Percentiles rank a stretch among this genome's conserved stretches.
Conservation (phyloP, 495 filamentous ascomycete species). For the Xylaria nigripes region DNA sequence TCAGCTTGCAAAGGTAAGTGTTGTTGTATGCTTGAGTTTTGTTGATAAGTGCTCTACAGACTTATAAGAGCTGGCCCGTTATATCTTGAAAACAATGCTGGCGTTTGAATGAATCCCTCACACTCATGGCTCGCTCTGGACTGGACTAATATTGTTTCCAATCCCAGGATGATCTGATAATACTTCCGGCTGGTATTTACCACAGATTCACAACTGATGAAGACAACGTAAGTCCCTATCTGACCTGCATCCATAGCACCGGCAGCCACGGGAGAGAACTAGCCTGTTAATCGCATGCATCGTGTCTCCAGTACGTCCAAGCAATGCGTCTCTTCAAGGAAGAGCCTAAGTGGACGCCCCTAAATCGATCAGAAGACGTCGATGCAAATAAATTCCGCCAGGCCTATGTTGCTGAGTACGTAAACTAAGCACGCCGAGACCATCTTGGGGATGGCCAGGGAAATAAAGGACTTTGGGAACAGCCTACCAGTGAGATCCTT, state of each 20-base stretch:
- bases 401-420: constrained; percentile 53
- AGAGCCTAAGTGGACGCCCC: constrained; percentile 95
- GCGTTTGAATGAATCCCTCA: not conserved
- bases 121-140: not conserved
- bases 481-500: not conserved
- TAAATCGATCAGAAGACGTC: constrained; percentile 73
- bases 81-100: not conserved
- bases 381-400: constrained; percentile 70
- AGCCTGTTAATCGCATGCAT: constrained; percentile 3
- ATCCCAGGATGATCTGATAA: constrained; percentile 54
- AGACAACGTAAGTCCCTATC: constrained; percentile 61
- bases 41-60: no score
- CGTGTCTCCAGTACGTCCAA: constrained; percentile 65
- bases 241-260: not conserved
- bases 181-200: constrained; percentile 93
- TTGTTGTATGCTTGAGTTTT: not conserved
- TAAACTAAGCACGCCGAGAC: constrained; percentile 12
- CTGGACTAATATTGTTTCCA: not conserved
- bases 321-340: constrained; percentile 98
- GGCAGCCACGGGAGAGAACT: not conserved
- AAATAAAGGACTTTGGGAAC: not conserved
- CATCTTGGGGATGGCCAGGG: not conserved
- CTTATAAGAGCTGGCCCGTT: not conserved
- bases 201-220: constrained; percentile 93
- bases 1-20: constrained; percentile 56